Evolutionary conservation across 176 grass and related monocot genomes (phyloP), one percentile per base, ranked within the genome.

Genomic region (Areca catechu): DNA sequence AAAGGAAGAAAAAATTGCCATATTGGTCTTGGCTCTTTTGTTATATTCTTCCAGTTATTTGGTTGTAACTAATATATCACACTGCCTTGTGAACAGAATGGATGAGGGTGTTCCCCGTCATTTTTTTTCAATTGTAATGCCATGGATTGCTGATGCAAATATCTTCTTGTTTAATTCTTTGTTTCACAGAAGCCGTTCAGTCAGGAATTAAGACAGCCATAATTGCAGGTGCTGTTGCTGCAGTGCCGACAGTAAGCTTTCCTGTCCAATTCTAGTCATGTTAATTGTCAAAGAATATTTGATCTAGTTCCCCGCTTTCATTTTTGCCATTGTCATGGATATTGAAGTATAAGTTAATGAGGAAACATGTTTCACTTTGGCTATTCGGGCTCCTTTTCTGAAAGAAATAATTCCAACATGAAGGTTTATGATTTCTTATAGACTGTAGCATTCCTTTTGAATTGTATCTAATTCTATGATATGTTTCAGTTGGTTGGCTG

Each of bases 401-500:
- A 28, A 21, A 14, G 29, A 50, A 49, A 52, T 70, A n/a, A 24
- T 0, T 52, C 28, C 51, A 20, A 4, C 47, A 24, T 16, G 3
- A 28, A 69, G 60, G 51, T 29, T 50, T 48, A 50, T 20, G 0
- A 24, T 23, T 24, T 71, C 19, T 61, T 60, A 67, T 19, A 22
- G 34, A 10, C 34, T 43, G 34, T 12, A 14, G 34, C 34, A 43
- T 2, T 2, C 85, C 21, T 73, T 50, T 78, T 85, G 22, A 68
- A 18, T 19, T 24, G 19, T 63, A 49, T 65, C 16, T 24, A 62
- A 62, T 53, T 43, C 49, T 50, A 22, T 54, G 63, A 2, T 75
- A 7, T 20, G 34, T 58, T 50, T 57, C 76, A 97, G 92, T 73
- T 97, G 78, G 76, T 97, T 66, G 86, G 62, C 61, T 97, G 92